phyloP scores from a whole-genome alignment of 2,329 filamentous ascomycete species.

The Dryadomyces sulphureus region DNA sequence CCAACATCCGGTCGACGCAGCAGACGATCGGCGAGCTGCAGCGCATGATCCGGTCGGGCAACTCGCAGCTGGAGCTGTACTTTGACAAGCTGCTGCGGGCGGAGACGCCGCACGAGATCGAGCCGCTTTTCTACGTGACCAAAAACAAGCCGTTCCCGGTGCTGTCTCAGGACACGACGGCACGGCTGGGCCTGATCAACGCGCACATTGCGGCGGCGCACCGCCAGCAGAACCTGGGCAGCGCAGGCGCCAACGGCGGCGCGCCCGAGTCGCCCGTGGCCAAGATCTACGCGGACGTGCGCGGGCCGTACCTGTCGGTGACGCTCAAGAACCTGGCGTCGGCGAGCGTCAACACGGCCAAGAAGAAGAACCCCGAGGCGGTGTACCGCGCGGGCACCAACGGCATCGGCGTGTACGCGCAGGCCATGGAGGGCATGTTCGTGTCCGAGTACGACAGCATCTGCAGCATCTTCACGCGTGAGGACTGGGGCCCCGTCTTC shows the following conservation, averaged over 20 bases:
- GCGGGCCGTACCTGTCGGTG: constrained; percentile 71
- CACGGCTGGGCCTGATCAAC: constrained; percentile 66
- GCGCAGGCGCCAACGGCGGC: constrained; percentile 28
- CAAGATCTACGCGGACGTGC: constrained; percentile 70
- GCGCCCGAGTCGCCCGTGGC: constrained; percentile 57
- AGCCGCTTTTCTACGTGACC: constrained; percentile 84
- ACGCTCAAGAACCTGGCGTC: constrained; percentile 77
- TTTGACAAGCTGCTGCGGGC: constrained; percentile 63
- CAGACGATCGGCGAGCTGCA: constrained; percentile 71
- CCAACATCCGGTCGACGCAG: constrained; percentile 87
- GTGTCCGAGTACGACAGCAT: constrained; percentile 84
- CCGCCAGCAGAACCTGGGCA: constrained; percentile 23
- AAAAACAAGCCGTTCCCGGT: constrained; percentile 77
- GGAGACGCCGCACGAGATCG: constrained; percentile 66
- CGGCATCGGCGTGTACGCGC: constrained; percentile 79
- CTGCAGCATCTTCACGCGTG: constrained; percentile 68
- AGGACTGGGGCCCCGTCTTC: constrained; percentile 71
- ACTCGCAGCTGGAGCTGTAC: constrained; percentile 67
- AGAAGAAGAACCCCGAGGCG: constrained; percentile 66
- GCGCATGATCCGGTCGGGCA: constrained; percentile 63
- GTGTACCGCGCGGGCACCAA: constrained; percentile 82
- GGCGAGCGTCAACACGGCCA: constrained; percentile 70
- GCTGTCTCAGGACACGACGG: constrained; percentile 60
- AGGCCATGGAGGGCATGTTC: constrained; percentile 76
- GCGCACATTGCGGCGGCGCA: constrained; percentile 54